Conservation (phyloP, 768 basidiomycete species). For the Lepiota venenata region DNA sequence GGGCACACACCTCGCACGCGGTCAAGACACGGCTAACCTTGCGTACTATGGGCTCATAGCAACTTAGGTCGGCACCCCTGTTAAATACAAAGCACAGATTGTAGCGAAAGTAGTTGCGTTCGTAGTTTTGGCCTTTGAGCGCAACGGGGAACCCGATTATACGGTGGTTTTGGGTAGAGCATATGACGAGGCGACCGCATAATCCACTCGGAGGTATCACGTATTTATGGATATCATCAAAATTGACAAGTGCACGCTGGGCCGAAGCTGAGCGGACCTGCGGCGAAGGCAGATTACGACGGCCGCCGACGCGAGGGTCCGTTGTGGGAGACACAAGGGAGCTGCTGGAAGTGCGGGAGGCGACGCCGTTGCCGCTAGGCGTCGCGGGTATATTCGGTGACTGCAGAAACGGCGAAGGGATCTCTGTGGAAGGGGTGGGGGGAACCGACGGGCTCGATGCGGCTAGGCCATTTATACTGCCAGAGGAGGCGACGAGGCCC, state of each 20-base stretch:
- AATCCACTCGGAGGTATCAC: constrained; percentile 86
- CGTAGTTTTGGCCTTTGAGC: constrained; percentile 63
- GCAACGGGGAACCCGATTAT: constrained; percentile 92
- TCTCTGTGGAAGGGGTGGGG: constrained; percentile 36
- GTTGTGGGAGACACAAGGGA: constrained; percentile 46
- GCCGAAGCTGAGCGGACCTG: constrained; percentile 49
- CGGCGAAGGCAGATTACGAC: constrained; percentile 37
- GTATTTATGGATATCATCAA: constrained; percentile 89
- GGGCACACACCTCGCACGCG: constrained; percentile 74
- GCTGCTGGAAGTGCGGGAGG: constrained; percentile 51
- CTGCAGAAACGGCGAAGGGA: constrained; percentile 19
- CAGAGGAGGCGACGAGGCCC: constrained; percentile 62
- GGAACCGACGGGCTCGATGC: constrained; percentile 28
- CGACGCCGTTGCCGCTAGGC: constrained; percentile 23
- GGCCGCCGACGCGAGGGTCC: constrained; percentile 28
- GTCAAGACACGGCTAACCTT: constrained; percentile 91
- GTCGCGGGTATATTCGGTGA: constrained; percentile 6
- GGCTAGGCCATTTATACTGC: constrained; percentile 26
- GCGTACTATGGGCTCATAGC: constrained; percentile 93
- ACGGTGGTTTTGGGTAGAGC: constrained; percentile 75
- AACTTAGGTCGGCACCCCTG: constrained; percentile 84
- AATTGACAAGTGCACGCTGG: constrained; percentile 70
- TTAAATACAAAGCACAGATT: constrained; percentile 98
- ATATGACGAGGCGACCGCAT: constrained; percentile 87
- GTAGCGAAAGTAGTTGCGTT: constrained; percentile 86